A percentile compares a stretch with the other conserved stretches of the same genome.
These are phyloP conservation scores for Trichomonascus vanleenenianus DNA, from an alignment of 805 yeast genomes.

Conservation along the genomic window DNA sequence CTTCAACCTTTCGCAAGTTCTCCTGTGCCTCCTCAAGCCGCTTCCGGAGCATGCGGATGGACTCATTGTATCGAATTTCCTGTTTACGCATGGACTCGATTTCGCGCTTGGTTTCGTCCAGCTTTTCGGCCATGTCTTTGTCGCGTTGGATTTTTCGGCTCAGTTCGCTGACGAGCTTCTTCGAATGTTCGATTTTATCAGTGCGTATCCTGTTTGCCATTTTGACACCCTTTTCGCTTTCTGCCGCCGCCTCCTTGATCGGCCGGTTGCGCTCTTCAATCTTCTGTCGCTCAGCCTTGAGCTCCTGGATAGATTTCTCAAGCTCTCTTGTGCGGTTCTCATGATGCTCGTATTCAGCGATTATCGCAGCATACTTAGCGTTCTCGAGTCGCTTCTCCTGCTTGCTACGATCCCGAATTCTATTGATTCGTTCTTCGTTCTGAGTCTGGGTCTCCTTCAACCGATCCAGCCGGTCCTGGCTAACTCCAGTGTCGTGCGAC, in stretches of 20 bases:
- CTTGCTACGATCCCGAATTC: constrained; percentile 1
- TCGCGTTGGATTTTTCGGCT: background rate
- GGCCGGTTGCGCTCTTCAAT: background rate
- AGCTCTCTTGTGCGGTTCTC: constrained; percentile 6
- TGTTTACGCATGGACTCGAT: constrained; percentile 4
- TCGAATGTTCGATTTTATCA: constrained; percentile 1
- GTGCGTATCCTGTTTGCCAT: background rate
- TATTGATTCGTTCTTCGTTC: constrained; percentile 22
- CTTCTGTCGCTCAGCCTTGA: background rate
- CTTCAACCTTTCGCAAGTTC: background rate
- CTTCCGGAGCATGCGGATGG: no score
- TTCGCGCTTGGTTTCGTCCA: constrained; percentile 19
- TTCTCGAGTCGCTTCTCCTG: constrained; percentile 1
- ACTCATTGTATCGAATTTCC: background rate
- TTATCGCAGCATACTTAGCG: background rate
- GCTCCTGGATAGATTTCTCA: constrained; percentile 5
- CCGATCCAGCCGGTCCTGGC: constrained; percentile 2
- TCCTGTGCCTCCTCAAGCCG: background rate
- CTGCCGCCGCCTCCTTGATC: background rate
- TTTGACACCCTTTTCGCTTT: background rate
- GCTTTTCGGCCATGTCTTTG: background rate
- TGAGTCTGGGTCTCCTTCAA: constrained; percentile 20
- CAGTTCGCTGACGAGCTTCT: background rate
- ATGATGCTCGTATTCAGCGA: constrained; percentile 4
- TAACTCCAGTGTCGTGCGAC: constrained; percentile 22